These are phyloP conservation scores for Chamaenerion angustifolium DNA, from an alignment of 345 rosid species.

Conservation along the genomic window DNA sequence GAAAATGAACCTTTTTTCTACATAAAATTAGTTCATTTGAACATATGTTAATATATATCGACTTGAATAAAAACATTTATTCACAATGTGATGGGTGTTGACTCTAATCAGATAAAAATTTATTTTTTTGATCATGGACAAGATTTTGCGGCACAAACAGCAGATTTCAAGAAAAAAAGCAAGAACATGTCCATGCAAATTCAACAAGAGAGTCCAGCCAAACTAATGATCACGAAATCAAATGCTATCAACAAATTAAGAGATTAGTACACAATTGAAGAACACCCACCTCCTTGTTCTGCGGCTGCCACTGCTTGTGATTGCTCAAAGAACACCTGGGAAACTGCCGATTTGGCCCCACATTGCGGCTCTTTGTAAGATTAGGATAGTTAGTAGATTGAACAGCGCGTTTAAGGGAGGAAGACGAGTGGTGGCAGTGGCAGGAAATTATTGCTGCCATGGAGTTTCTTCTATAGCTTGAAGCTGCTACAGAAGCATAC, in stretches of 20 bases:
- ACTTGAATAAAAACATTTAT: neutral
- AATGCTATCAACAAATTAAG: neutral
- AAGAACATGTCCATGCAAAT: too few species aligned
- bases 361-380: slow-evolving; percentile 10
- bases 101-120: too few species aligned
- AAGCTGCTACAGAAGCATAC: slow-evolving; percentile 1
- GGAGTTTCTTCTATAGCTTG: slow-evolving; percentile 1
- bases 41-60: neutral
- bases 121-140: too few species aligned
- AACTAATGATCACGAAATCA: neutral
- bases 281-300: slow-evolving; percentile 24
- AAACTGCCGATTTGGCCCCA: slow-evolving; percentile 13
- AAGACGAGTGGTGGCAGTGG: slow-evolving; percentile 14
- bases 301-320: slow-evolving; percentile 11
- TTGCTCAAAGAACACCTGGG: slow-evolving; percentile 26
- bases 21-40: slow-evolving; percentile 10
- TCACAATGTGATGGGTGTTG: too few species aligned
- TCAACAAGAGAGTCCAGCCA: slow-evolving; percentile 1
- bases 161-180: too few species aligned
- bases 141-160: too few species aligned
- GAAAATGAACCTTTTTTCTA: slow-evolving; percentile 43
- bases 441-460: slow-evolving; percentile 43
- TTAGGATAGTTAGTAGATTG: slow-evolving; percentile 16
- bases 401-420: slow-evolving; percentile 19
- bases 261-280: neutral